Evolutionary conservation across 2,329 filamentous ascomycete species (phyloP).

Genomic region (Diplodia seriata): DNA sequence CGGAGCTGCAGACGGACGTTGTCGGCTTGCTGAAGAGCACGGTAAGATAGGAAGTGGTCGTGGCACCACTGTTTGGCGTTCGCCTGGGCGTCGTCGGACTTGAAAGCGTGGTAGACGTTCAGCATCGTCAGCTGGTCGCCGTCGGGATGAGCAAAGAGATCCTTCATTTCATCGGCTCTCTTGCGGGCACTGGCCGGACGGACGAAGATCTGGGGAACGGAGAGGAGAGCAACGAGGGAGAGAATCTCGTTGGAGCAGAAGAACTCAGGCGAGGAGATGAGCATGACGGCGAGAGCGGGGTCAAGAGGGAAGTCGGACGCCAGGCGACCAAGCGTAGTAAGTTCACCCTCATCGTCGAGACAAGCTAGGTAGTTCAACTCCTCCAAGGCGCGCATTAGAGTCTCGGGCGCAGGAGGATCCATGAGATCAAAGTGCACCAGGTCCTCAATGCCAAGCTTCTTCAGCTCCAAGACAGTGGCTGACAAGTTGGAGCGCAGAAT

Average conservation of each 20-base stretch:
- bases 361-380: conserved; percentile 98
- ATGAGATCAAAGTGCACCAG: conserved; percentile 98
- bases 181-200: conserved; percentile 85
- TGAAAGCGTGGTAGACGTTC: conserved; percentile 98
- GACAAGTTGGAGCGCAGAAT: conserved; percentile 93
- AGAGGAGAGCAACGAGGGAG: conserved; percentile 90
- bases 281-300: conserved; percentile 92
- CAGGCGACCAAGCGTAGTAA: conserved; percentile 82
- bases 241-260: conserved; percentile 99
- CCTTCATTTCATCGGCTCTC: conserved; percentile 97
- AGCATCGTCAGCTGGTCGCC: conserved; percentile 96
- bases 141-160: conserved; percentile 87
- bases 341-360: conserved; percentile 92
- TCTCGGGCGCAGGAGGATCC: conserved; percentile 97
- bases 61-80: conserved; percentile 93
- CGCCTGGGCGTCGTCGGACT: conserved; percentile 70
- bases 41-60: conserved; percentile 91
- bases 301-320: conserved; percentile 97
- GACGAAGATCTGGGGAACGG: conserved; percentile 92
- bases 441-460: conserved; percentile 95
- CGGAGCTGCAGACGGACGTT: conserved; percentile 91
- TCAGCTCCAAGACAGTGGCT: conserved; percentile 93
- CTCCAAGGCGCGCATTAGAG: conserved; percentile 95
- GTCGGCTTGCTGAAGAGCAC: conserved; percentile 89
- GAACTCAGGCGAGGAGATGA: conserved; percentile 96